Evolutionary conservation across 371 early-diverging fungal species (phyloP).

Genomic region (Mucor saturninus): DNA sequence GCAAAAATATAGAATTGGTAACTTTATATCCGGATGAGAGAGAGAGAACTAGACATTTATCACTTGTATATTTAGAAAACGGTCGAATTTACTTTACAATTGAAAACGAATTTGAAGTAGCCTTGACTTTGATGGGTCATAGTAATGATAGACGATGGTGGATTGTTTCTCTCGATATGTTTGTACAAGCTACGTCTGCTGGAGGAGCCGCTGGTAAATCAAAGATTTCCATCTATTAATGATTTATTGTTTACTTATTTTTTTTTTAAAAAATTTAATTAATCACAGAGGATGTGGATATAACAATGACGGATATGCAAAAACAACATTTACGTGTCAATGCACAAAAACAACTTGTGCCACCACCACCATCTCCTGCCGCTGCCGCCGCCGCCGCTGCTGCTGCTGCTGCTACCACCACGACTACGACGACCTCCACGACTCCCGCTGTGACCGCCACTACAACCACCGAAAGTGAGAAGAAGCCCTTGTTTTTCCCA

Average conservation of each 20-base stretch:
- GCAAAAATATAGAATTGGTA: conserved; percentile 60
- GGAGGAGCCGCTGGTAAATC: conserved; percentile 42
- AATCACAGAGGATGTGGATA: conserved; percentile 53
- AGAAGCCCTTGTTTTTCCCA: conserved; percentile 41
- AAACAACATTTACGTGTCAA: conserved; percentile 50
- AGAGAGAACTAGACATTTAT: no score
- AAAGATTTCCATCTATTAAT: not conserved
- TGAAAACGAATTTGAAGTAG: conserved; percentile 73
- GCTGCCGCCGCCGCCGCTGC: no score
- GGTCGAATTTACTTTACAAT: conserved; percentile 71
- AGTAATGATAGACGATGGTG: conserved; percentile 59
- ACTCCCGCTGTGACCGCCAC: no score
- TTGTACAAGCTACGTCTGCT: conserved; percentile 48
- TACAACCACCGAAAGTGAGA: conserved; percentile 1
- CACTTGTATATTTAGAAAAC: conserved; percentile 33
- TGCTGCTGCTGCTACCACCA: no score
- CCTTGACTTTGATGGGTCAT: conserved; percentile 62
- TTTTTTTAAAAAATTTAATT: not conserved
- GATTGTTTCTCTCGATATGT: conserved; percentile 59
- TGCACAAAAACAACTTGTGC: conserved; percentile 59
- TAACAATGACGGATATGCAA: conserved; percentile 57
- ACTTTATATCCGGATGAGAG: not conserved
- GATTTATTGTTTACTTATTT: no score
- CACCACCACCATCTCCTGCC: conserved; percentile 23
- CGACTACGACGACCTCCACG: no score